Evolutionary conservation across 2,329 filamentous ascomycete genomes (phyloP).

Genomic region (Aspergillus ibericus): DNA sequence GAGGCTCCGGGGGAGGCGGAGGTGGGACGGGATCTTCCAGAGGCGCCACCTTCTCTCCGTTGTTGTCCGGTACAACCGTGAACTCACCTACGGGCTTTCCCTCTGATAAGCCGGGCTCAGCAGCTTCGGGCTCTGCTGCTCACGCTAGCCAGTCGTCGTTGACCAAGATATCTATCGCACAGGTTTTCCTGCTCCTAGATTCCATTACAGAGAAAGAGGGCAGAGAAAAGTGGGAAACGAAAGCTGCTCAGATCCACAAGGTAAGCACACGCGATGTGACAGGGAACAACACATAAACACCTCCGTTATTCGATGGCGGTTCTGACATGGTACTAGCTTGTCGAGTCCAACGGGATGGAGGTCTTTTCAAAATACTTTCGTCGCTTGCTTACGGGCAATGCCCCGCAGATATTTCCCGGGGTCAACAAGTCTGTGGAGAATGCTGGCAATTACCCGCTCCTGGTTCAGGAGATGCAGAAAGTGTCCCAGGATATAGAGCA

Average conservation of each 20-base stretch:
- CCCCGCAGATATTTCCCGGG: constrained; percentile 83
- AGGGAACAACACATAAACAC: not conserved
- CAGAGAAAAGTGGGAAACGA: constrained; percentile 85
- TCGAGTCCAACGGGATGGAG: constrained; percentile 99
- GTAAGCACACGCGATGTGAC: constrained; percentile 53
- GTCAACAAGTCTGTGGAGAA: constrained; percentile 71
- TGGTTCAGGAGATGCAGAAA: constrained; percentile 83
- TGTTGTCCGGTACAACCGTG: constrained; percentile 57
- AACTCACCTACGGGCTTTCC: constrained; percentile 55
- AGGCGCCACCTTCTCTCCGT: constrained; percentile 61
- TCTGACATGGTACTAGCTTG: constrained; percentile 59
- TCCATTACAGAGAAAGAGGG: constrained; percentile 94
- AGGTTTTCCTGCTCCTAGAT: constrained; percentile 91
- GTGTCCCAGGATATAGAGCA: constrained; percentile 77
- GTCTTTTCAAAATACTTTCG: constrained; percentile 95
- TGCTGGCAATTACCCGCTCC: constrained; percentile 78
- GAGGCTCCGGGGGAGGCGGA: constrained; percentile 50
- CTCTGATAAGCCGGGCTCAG: constrained; percentile 47
- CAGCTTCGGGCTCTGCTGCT: constrained; percentile 41
- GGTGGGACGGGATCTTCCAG: constrained; percentile 58
- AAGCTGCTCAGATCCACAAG: constrained; percentile 89
- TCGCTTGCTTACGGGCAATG: constrained; percentile 87
- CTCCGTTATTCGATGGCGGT: not conserved
- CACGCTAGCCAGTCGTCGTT: constrained; percentile 61
- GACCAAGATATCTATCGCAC: constrained; percentile 90